Evolutionary conservation across 2,329 filamentous ascomycete species (phyloP).

Genomic region (Ambrosiella beaveri): DNA sequence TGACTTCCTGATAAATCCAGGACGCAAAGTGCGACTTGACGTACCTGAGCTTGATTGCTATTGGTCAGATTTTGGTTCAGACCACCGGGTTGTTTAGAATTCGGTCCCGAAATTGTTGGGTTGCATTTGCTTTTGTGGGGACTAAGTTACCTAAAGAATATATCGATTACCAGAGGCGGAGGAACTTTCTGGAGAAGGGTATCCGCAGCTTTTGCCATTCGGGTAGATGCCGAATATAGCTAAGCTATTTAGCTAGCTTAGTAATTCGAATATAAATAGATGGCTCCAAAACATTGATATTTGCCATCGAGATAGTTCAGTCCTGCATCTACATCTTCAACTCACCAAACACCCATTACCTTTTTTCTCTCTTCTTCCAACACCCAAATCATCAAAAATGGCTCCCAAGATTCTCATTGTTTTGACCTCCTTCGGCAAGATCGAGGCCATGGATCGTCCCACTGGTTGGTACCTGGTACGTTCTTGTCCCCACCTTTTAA

Average conservation of each 20-base stretch:
- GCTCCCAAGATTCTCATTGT: conserved; percentile 50
- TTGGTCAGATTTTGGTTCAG: too few relatives aligned
- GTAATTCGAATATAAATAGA: neutral
- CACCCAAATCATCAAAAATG: conserved; percentile 21
- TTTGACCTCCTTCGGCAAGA: conserved; percentile 43
- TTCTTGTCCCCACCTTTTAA: neutral
- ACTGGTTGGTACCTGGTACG: conserved; percentile 57
- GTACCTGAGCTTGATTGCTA: too few relatives aligned
- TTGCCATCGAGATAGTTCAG: too few relatives aligned
- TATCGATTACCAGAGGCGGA: neutral
- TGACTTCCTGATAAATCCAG: too few relatives aligned
- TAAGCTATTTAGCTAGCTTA: neutral
- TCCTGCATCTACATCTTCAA: too few relatives aligned
- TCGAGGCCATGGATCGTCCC: conserved; percentile 29
- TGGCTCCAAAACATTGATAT: neutral
- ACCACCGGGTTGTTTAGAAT: too few relatives aligned
- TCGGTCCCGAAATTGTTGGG: too few relatives aligned
- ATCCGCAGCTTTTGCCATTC: too few relatives aligned
- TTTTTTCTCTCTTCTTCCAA: neutral
- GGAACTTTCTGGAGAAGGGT: neutral
- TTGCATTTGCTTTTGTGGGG: too few relatives aligned
- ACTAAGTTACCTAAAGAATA: neutral
- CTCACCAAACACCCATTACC: neutral
- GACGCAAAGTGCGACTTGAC: too few relatives aligned
- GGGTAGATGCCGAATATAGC: neutral